These are phyloP conservation scores for Hypoxylon fuscum DNA, from an alignment of 495 filamentous ascomycete species.

Conservation along the genomic window DNA sequence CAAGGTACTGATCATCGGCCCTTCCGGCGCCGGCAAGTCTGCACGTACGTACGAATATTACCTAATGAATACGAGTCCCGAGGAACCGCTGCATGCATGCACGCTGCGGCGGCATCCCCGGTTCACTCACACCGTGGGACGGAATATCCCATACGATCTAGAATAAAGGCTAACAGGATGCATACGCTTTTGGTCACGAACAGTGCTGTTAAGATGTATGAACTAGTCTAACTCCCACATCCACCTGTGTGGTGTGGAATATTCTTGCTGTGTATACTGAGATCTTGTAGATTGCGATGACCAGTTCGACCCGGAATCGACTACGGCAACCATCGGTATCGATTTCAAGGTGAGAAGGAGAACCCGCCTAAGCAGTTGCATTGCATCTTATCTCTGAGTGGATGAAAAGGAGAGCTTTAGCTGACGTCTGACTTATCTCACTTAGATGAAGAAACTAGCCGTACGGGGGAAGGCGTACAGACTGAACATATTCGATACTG, in stretches of 20 bases:
- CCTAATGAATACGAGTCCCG: background rate
- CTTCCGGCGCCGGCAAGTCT: conserved; percentile 63
- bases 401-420: background rate
- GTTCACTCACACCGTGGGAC: background rate
- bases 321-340: conserved; percentile 68
- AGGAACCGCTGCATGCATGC: too few species aligned
- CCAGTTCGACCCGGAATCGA: conserved; percentile 66
- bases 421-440: background rate
- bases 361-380: too few species aligned
- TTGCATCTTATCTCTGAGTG: too few species aligned
- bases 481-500: conserved; percentile 67
- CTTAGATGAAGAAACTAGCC: conserved; percentile 56
- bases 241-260: background rate
- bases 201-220: conserved; percentile 52
- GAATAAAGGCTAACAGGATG: conserved; percentile 21
- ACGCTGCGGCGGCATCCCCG: background rate
- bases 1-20: conserved; percentile 63
- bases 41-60: conserved; percentile 53
- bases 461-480: conserved; percentile 64
- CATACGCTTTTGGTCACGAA: background rate
- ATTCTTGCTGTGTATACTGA: conserved; percentile 2
- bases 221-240: conserved; percentile 19
- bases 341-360: conserved; percentile 63
- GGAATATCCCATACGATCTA: background rate
- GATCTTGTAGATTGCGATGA: conserved; percentile 61